Percentiles rank a stretch among this genome's conserved stretches.
phyloP scores from a whole-genome alignment of 1,139 yeast species.

The Entelexis paramagnoliae region DNA sequence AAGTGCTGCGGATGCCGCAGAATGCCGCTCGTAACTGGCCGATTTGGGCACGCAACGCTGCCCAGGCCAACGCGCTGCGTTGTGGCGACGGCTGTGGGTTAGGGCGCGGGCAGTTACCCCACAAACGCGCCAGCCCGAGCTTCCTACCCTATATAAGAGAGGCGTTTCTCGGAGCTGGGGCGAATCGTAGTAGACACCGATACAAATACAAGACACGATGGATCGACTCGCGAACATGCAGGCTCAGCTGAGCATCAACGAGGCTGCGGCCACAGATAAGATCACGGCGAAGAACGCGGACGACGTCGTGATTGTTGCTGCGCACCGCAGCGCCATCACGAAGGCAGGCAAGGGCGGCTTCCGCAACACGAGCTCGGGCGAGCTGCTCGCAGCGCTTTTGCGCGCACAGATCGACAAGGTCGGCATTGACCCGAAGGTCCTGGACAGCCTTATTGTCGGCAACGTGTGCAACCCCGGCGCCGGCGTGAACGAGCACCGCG shows the following conservation, averaged over 20 bases:
- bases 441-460: slow-evolving; percentile 80
- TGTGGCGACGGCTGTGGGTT: slow-evolving; percentile 5
- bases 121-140: slow-evolving; percentile 3
- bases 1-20: too few relatives aligned
- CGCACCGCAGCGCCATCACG: slow-evolving; percentile 82
- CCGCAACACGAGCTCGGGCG: slow-evolving; percentile 68
- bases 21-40: too few relatives aligned
- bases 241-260: slow-evolving; percentile 29
- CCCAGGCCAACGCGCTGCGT: too few relatives aligned
- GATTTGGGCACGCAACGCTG: too few relatives aligned
- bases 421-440: slow-evolving; percentile 51
- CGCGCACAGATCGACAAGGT: slow-evolving; percentile 49
- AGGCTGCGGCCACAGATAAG: slow-evolving; percentile 29
- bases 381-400: slow-evolving; percentile 54
- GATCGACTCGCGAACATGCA: slow-evolving; percentile 31
- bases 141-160: not conserved
- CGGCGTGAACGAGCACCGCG: slow-evolving; percentile 82
- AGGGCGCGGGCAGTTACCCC: not conserved
- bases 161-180: not conserved
- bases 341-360: slow-evolving; percentile 77
- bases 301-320: slow-evolving; percentile 78
- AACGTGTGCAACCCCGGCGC: slow-evolving; percentile 85
- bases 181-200: too few relatives aligned
- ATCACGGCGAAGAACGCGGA: slow-evolving; percentile 58
- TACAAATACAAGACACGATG: too few relatives aligned